Conservation (phyloP, 345 rosid genomes). For the Eucalyptus microcorys region DNA sequence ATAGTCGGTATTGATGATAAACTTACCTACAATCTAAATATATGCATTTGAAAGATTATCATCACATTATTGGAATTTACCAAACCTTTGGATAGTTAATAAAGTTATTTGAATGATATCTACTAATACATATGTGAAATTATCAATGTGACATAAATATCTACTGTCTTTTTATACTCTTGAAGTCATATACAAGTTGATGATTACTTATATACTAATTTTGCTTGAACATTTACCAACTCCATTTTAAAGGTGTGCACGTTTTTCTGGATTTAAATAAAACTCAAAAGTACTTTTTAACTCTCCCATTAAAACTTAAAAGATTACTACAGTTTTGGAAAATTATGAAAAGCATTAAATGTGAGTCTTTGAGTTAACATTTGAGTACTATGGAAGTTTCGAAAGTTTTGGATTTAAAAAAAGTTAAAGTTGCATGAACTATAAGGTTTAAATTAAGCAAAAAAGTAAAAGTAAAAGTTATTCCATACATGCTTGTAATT, state of each 20-base stretch:
- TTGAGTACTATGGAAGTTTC: background rate
- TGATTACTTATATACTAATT: too few species aligned
- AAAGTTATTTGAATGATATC: background rate
- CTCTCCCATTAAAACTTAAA: background rate
- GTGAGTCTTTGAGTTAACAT: background rate
- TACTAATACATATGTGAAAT: background rate
- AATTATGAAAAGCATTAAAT: background rate
- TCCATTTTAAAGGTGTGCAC: background rate
- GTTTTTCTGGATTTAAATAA: background rate
- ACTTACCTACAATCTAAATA: background rate
- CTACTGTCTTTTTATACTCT: background rate
- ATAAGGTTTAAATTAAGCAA: too few species aligned
- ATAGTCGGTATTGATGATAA: background rate
- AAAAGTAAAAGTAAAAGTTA: too few species aligned
- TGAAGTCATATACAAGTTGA: too few species aligned
- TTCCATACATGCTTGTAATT: too few species aligned
- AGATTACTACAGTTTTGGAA: background rate
- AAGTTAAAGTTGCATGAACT: too few species aligned
- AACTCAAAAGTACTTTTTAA: background rate
- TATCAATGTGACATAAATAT: background rate
- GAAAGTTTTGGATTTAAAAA: too few species aligned
- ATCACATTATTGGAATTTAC: background rate
- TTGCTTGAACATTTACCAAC: background rate
- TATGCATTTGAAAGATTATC: background rate
- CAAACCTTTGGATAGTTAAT: background rate